Evolutionary conservation across 768 basidiomycete species (phyloP).

Genomic region (Tulasnella sp.): DNA sequence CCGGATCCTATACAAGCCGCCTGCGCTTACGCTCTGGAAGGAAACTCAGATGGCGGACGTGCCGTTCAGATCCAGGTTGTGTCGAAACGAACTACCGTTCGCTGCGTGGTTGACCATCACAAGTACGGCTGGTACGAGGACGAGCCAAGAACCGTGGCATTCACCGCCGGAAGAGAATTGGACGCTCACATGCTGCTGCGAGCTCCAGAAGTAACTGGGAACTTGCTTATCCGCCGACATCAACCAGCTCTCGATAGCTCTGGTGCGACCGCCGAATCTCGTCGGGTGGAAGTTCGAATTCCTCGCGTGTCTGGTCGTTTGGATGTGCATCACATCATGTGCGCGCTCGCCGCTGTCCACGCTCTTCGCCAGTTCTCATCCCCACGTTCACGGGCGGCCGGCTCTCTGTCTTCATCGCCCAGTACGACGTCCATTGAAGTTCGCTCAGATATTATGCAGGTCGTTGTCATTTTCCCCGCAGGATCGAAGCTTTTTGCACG

Average conservation of each 20-base stretch:
- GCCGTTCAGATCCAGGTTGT: not conserved
- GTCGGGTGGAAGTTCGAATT: not conserved
- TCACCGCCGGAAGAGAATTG: slow-evolving; percentile 10
- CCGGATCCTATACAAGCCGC: slow-evolving; percentile 6
- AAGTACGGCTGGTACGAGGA: slow-evolving; percentile 1
- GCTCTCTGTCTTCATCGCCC: slow-evolving; percentile 17
- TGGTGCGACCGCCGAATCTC: slow-evolving; percentile 6
- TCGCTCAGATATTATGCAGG: slow-evolving; percentile 37
- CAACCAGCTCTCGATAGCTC: not conserved
- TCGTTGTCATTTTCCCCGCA: slow-evolving; percentile 38
- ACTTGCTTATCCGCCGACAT: slow-evolving; percentile 1
- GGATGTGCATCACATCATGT: slow-evolving; percentile 55
- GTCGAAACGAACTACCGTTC: slow-evolving; percentile 1
- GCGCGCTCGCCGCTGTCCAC: slow-evolving; percentile 47
- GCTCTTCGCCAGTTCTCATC: slow-evolving; percentile 36
- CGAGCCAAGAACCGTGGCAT: not conserved
- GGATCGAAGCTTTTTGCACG: slow-evolving; percentile 25
- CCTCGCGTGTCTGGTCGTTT: slow-evolving; percentile 19
- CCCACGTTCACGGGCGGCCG: slow-evolving; percentile 17
- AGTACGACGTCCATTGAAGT: slow-evolving; percentile 20
- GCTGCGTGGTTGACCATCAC: slow-evolving; percentile 4
- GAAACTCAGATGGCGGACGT: not conserved
- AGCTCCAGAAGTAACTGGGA: not conserved
- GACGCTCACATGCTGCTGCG: slow-evolving; percentile 18
- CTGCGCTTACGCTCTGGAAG: not conserved